Base-by-base conservation (phyloP, 108 stramenopile genomes). In the Nannochloropsis gaditana region DNA sequence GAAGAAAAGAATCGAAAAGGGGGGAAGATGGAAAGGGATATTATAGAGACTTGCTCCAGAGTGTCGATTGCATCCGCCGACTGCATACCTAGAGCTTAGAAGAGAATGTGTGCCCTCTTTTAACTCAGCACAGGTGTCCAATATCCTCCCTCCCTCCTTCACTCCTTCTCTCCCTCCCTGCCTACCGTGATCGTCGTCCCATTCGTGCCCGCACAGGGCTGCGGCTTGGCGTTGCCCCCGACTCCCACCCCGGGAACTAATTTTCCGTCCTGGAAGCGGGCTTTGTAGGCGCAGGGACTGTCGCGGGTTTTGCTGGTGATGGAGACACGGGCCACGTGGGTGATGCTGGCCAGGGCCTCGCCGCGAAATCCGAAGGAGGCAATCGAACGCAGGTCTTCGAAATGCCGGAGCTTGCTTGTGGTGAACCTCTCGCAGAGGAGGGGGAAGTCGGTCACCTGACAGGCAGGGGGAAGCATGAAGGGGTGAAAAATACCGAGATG, bases 351-450 rank as follows among this genome's bases (percentile, higher is more conserved):
- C 21, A 93, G 88, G 3, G 93, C 97, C 91, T 99, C 99, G 1
- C 99, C 99, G 2, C 99, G 94, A 92, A 99, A 99, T 21, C 99
- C 99, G 92, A 97, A 99, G 31, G 97, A 97, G 9, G 86, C 45
- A 47, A 97, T 90, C 19, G 84, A 83, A 59, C 86, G 84, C 59
- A 97, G 92, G 90, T 98, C 99, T 15, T 96, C 95, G 50, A 96
- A 93, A 5, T 85, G 86, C 41, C 21, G 42, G 31, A 99, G 92
- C 91, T 99, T 99, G 80, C 92, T 92, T 19, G 99, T 99, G 11
- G 97, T 97, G 92, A 96, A 96, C 9, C 99, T 92, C 45, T 95
- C 94, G 81, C 95, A 96, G 19, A 97, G 95, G 87, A 98, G 85
- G 5, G 86, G 73, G 43, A 99, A 84, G 87, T 97, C 96, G 9